Base-by-base conservation (phyloP, 306 rosid species). In the Citrullus mucosospermus region DNA sequence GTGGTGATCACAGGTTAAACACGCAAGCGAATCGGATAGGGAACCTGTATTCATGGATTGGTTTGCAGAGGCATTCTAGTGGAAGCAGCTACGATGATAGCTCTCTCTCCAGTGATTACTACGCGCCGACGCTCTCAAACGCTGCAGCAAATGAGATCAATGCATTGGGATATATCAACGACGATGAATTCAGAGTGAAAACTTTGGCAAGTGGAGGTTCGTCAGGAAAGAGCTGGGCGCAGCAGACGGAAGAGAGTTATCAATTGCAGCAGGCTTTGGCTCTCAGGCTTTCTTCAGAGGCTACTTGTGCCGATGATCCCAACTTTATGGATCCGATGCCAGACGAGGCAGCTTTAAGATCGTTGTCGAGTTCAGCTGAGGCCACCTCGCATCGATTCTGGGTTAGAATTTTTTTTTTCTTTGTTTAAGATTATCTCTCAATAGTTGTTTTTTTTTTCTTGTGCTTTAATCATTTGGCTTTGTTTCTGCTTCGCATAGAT, bases 211-310 rank as follows among this genome's bases (percentile, higher is more conserved):
- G 77, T 4, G 87, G 88, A 13, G 91, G 91, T 3, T 90, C 93
- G 15, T 91, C 77, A 0, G 90, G 96, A 82, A 96, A 90, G 88
- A 92, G 98, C 89, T 96, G 99, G 98, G 99, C 99, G 62, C 99
- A 96, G 89, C 98, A 96, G 83, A 92, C 96, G 79, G 99, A 96
- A 90, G 99, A 96, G 89, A 91, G 98, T 76, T 96, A 96, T 81
- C 99, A 92, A 79, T 85, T 96, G 82, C 99, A 96, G 92, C 80
- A 90, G 34, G 97, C 99, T 36, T 79, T 96, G 80, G 97, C 96
- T 46, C 84, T 96, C 32, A 83, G 99, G 80, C 85, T 96, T 11
- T 91, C 99, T 6, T 92, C 93, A 0, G 96, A 87, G n/a, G 99
- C 99, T 4, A 90, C 97, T 3, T 90, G 96, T 57, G 98, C 92